phyloP scores from a whole-genome alignment of 2,329 filamentous ascomycete species.

The Hypoxylon sp. region DNA sequence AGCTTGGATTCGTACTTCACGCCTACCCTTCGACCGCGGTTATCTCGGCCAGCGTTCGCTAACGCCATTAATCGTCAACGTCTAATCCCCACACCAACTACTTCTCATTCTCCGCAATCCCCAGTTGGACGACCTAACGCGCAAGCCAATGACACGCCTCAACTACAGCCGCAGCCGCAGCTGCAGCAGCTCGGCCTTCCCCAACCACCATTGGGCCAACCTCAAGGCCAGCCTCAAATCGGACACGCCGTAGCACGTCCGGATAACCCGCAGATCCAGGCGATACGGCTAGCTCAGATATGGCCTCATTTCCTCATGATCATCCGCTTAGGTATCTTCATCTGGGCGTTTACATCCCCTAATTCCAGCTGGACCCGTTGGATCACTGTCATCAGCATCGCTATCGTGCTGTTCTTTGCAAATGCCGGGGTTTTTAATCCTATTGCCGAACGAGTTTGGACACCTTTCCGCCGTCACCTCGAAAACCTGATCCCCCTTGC shows the following conservation, averaged over 20 bases:
- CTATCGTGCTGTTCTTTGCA: slow-evolving; percentile 63
- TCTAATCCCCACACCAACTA: slow-evolving; percentile 30
- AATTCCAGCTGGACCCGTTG: slow-evolving; percentile 66
- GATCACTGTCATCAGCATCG: slow-evolving; percentile 62
- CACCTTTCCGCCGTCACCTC: slow-evolving; percentile 64
- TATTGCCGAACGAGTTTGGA: slow-evolving; percentile 62
- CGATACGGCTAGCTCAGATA: slow-evolving; percentile 52
- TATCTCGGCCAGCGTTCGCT: slow-evolving; percentile 13
- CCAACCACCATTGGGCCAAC: slow-evolving; percentile 41
- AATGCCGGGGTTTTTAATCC: slow-evolving; percentile 67
- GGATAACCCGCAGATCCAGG: slow-evolving; percentile 45
- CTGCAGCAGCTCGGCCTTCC: slow-evolving; percentile 42
- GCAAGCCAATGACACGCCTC: slow-evolving; percentile 38
- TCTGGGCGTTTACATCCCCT: slow-evolving; percentile 70
- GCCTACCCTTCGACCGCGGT: slow-evolving; percentile 45
- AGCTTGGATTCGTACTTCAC: slow-evolving; percentile 60
- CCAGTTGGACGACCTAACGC: slow-evolving; percentile 26
- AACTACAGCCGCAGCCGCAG: slow-evolving; percentile 40
- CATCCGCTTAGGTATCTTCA: slow-evolving; percentile 63
- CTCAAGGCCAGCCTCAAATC: slow-evolving; percentile 42
- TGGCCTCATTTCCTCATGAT: slow-evolving; percentile 71
- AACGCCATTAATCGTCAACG: slow-evolving; percentile 22
- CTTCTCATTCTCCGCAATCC: slow-evolving; percentile 18
- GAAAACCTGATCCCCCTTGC: slow-evolving; percentile 66
- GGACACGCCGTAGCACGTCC: slow-evolving; percentile 42